Base-by-base conservation (phyloP, 2,329 filamentous ascomycete species). In the Lasiodiplodia hormozganensis region DNA sequence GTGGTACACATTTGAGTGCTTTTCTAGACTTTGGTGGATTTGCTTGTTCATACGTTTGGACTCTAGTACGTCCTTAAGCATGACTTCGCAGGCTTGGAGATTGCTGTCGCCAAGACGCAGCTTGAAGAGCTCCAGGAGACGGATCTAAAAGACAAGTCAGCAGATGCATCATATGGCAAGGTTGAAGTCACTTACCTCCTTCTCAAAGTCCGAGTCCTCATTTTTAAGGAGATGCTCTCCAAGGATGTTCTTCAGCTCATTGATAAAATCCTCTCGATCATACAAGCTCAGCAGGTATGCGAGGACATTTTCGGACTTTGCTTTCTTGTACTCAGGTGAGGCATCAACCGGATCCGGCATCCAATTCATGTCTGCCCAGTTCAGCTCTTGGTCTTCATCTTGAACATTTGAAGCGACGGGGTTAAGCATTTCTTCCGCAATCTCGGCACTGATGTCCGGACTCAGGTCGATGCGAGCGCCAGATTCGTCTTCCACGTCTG, bases 351-450 rank as follows among this genome's bases (percentile, higher is more conserved):
- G 96, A 74, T 97, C 92, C 1, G 96, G 96, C 43, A 93, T 85
- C 96, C 96, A 99, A 10, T 89, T 88, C 90, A 97, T 92, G 78
- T 99, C 94, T 75, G 93, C 87, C 91, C 92, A 98, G 78, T 96
- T 92, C 18, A 96, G 85, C 65, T 93, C 92, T n/a, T 86, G 82
- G 47, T 84, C 79, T 21, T 80, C 72, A 71, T 86, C 76, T 74
- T 83, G 72, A 72, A 70, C 89, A 31, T 89, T 87, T 10, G 83
- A 80, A 23, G 85, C 84, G 11, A 87, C 81, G 0, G 88, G 85
- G 70, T 90, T 87, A 47, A 87, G 86, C 60, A 94, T 86, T 60
- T 93, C 83, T 18, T 88, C 85, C 36, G 89, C 87, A 23, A 94
- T 85, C 51, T 93, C 83, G 16, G 85, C 82, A 1, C 90, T 90